Evolutionary conservation across 352 stramenopile genomes (phyloP), one percentile per base, ranked within the genome.

Genomic region (Pythium aristosporum): DNA sequence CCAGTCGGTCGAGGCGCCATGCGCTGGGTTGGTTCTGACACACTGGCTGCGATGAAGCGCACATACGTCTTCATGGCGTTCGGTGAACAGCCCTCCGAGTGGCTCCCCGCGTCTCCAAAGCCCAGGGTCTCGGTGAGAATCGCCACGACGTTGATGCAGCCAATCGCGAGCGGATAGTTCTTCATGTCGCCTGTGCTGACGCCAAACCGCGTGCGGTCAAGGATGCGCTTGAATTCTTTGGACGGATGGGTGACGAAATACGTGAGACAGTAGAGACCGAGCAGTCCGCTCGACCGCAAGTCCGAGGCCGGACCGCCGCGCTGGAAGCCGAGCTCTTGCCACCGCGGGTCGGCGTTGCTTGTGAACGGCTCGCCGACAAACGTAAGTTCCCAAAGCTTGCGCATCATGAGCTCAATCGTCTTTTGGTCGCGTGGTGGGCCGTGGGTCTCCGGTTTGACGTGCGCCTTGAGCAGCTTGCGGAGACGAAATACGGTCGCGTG

Each of bases 131-230:
- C 85, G 4, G 75, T 88, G 61, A 95, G 70, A 54, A 91, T 75
- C 6, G 78, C 69, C 1, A 85, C 72, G 11, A 95, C 85, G 55
- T 95, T 95, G 69, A 95, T 95, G 63, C 87, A 93, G 13, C 80
- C 87, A 52, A 95, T 91, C 23, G 85, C 85, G n/a, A 95, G 69
- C 21, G 87, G 87, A 49, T 95, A 95, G 72, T 92, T 94, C 61
- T 92, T 92, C 80, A 95, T 88, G 73, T 95, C 91, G 41, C 85
- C 87, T 72, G 88, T 77, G 64, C 87, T 94, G 57, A 94, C 85
- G 60, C 85, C 85, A 72, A 91, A 83, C 12, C 85, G 78, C 7
- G 83, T 93, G 41, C 87, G 80, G 21, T 81, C 75, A 25, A 92
- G 72, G 48, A 92, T 94, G 18, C 81, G 76, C 61, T 82, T 68